phyloP scores from a whole-genome alignment of 345 rosid genomes.

The Rhodomyrtus tomentosa region DNA sequence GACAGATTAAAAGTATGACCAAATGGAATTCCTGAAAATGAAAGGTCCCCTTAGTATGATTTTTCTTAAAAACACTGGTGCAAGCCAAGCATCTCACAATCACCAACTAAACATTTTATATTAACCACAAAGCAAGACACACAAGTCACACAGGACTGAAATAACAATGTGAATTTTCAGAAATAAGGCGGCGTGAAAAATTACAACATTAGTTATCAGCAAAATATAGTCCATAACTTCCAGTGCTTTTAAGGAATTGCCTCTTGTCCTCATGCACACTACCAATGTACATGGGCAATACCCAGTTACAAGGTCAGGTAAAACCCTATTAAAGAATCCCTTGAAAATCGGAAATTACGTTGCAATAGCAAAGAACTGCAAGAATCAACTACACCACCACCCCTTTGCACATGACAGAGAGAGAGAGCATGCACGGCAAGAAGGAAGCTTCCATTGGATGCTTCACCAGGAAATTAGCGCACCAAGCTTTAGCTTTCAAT shows the following conservation, averaged over 20 bases:
- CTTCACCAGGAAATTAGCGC: neutral
- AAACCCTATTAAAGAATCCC: neutral
- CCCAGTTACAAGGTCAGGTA: neutral
- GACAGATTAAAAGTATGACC: slow-evolving; percentile 71
- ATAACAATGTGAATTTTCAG: neutral
- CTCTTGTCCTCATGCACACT: neutral
- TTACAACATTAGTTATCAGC: neutral
- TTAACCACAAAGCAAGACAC: neutral
- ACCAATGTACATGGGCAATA: neutral
- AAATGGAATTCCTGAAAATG: slow-evolving; percentile 89
- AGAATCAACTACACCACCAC: neutral
- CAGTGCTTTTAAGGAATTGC: neutral
- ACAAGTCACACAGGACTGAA: neutral
- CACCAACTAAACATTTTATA: neutral
- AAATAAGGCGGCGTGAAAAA: neutral
- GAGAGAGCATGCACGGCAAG: neutral
- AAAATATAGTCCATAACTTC: neutral
- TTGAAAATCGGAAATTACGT: neutral
- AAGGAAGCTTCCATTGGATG: neutral
- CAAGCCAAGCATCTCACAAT: neutral
- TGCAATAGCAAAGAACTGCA: neutral
- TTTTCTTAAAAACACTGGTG: slow-evolving; percentile 7
- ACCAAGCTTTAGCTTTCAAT: neutral
- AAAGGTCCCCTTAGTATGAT: slow-evolving; percentile 46
- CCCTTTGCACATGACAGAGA: neutral